A percentile compares a stretch with the other conserved stretches of the same genome.
phyloP scores from a whole-genome alignment of 345 rosid genomes.

The Eucalyptus curtisii region DNA sequence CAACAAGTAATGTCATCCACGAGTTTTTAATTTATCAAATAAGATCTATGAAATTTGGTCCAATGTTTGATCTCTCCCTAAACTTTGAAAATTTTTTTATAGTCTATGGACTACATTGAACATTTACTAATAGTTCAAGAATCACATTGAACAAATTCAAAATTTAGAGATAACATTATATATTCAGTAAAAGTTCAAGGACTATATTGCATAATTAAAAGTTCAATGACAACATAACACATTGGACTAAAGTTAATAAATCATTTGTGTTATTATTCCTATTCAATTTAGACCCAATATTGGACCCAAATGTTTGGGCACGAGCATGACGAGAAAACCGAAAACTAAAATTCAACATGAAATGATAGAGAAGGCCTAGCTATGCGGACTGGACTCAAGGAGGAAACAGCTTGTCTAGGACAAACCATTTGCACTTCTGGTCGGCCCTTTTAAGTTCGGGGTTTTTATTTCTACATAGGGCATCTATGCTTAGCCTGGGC shows the following conservation, averaged over 20 bases:
- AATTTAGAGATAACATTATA: too few relatives aligned
- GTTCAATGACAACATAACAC: too few relatives aligned
- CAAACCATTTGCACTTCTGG: background rate
- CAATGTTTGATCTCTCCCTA: accelerated
- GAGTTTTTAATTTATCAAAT: background rate
- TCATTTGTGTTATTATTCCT: background rate
- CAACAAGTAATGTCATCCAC: background rate
- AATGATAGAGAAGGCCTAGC: background rate
- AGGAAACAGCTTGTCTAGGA: background rate
- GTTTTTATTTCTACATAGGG: background rate
- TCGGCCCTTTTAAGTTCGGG: background rate
- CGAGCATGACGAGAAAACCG: background rate
- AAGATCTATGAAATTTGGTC: background rate
- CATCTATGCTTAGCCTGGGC: background rate
- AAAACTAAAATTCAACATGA: background rate
- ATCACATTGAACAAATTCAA: background rate
- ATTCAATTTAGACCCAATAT: background rate
- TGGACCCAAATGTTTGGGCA: background rate
- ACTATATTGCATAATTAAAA: background rate
- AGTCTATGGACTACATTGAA: too few relatives aligned
- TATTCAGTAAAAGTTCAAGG: background rate
- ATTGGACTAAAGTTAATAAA: too few relatives aligned
- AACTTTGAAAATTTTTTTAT: too few relatives aligned
- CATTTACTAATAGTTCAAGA: accelerated
- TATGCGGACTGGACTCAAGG: background rate